These are phyloP conservation scores for Melastoma malabathricum DNA, from an alignment of 345 rosid species.

Conservation along the genomic window DNA sequence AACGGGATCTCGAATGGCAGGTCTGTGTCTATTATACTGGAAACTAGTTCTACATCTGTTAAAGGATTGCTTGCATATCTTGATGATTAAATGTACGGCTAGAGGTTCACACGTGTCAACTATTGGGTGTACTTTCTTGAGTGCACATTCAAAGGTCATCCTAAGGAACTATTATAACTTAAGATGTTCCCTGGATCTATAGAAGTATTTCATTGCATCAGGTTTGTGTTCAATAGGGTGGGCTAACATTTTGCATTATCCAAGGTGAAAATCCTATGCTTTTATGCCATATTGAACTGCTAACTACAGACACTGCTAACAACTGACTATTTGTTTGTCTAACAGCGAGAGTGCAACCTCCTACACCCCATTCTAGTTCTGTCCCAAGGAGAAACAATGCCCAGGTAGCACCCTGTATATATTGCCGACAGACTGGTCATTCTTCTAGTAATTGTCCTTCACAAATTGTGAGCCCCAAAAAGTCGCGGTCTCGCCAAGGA, in stretches of 20 bases:
- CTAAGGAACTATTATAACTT: too few relatives aligned
- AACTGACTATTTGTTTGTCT: constrained; percentile 5
- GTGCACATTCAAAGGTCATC: too few relatives aligned
- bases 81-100: background rate
- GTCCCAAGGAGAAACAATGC: constrained; percentile 43
- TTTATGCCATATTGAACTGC: too few relatives aligned
- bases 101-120: too few relatives aligned
- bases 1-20: constrained; percentile 82
- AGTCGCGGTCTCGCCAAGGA: constrained; percentile 25
- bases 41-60: background rate
- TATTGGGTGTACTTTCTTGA: too few relatives aligned
- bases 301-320: background rate
- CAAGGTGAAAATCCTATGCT: too few relatives aligned
- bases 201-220: too few relatives aligned
- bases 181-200: too few relatives aligned
- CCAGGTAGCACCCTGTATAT: constrained; percentile 33
- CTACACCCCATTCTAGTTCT: constrained; percentile 31
- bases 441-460: constrained; percentile 60
- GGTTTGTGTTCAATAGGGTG: too few relatives aligned
- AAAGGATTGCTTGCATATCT: background rate
- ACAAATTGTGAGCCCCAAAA: constrained; percentile 29
- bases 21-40: constrained; percentile 16
- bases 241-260: too few relatives aligned
- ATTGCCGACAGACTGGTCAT: constrained; percentile 80
- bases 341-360: constrained; percentile 47